These are phyloP conservation scores for Exophiala bonariae DNA, from an alignment of 2,329 filamentous ascomycete species.

Conservation along the genomic window DNA sequence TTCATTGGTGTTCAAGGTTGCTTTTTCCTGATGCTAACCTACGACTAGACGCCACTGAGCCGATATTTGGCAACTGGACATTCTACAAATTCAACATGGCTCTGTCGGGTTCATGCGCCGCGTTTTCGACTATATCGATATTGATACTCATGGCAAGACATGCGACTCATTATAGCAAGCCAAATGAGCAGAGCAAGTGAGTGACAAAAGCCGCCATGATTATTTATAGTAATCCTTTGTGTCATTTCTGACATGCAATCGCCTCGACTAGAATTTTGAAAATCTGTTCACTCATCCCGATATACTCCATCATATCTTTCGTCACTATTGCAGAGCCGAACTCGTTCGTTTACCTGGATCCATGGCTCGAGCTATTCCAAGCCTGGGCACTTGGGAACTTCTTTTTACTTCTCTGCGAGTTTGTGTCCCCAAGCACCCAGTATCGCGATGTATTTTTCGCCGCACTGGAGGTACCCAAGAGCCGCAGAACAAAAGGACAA, in stretches of 20 bases:
- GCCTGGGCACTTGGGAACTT: slow-evolving; percentile 44
- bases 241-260: not conserved
- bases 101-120: slow-evolving; percentile 37
- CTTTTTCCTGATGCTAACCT: no score
- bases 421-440: slow-evolving; percentile 37
- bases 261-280: slow-evolving; percentile 39
- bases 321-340: slow-evolving; percentile 40
- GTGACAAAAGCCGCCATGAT: not conserved
- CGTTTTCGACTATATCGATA: slow-evolving; percentile 33
- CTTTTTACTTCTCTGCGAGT: slow-evolving; percentile 47
- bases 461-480: slow-evolving; percentile 30
- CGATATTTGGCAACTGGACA: slow-evolving; percentile 29
- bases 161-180: slow-evolving; percentile 42
- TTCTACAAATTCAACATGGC: slow-evolving; percentile 39
- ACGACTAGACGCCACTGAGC: not conserved
- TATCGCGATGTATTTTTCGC: slow-evolving; percentile 40
- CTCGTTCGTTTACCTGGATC: slow-evolving; percentile 41
- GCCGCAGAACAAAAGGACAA: slow-evolving; percentile 31
- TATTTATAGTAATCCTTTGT: not conserved
- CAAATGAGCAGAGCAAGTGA: slow-evolving; percentile 43
- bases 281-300: slow-evolving; percentile 43
- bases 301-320: slow-evolving; percentile 42
- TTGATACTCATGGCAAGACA: slow-evolving; percentile 36
- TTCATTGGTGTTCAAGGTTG: not conserved
- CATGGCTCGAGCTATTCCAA: slow-evolving; percentile 42